Percentiles rank a stretch among this genome's conserved stretches.
These are phyloP conservation scores for Candida sp. DNA, from an alignment of 1,139 yeast genomes.

Conservation along the genomic window DNA sequence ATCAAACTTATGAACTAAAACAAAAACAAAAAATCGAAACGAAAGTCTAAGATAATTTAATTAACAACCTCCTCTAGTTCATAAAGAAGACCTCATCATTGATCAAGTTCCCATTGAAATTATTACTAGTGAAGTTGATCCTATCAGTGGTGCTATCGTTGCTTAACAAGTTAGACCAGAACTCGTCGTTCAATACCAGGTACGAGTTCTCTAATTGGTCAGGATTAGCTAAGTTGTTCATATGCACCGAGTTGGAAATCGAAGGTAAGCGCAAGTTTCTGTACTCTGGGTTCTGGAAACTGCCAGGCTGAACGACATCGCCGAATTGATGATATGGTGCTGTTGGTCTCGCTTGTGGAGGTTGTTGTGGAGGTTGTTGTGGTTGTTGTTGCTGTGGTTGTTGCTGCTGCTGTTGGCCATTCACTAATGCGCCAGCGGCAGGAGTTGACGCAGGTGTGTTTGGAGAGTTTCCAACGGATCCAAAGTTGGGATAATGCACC, in stretches of 20 bases:
- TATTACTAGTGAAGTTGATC: conserved; percentile 36
- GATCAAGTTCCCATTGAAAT: conserved; percentile 15
- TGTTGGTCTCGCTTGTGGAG: neutral
- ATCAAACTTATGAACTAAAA: conserved; percentile 1
- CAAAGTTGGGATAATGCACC: conserved; percentile 8
- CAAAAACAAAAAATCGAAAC: neutral
- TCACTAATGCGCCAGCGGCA: neutral
- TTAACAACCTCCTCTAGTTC: conserved; percentile 9
- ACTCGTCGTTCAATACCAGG: conserved; percentile 44
- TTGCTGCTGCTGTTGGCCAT: neutral
- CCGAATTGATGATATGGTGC: conserved; percentile 5
- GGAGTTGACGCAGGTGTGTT: neutral
- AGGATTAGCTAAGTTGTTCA: conserved; percentile 14
- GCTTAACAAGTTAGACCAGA: conserved; percentile 47
- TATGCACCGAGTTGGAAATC: conserved; percentile 5
- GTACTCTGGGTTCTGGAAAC: conserved; percentile 3
- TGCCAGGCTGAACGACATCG: conserved; percentile 1
- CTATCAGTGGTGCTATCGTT: conserved; percentile 32
- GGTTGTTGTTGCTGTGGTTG: conserved; percentile 1
- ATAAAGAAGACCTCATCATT: conserved; percentile 36
- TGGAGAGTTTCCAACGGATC: conserved; percentile 14
- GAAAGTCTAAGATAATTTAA: neutral
- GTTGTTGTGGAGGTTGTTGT: neutral
- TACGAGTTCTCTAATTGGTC: conserved; percentile 34
- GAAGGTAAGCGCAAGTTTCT: conserved; percentile 13